phyloP scores from a whole-genome alignment of 2,329 filamentous ascomycete genomes.

The Aureobasidium sp. region DNA sequence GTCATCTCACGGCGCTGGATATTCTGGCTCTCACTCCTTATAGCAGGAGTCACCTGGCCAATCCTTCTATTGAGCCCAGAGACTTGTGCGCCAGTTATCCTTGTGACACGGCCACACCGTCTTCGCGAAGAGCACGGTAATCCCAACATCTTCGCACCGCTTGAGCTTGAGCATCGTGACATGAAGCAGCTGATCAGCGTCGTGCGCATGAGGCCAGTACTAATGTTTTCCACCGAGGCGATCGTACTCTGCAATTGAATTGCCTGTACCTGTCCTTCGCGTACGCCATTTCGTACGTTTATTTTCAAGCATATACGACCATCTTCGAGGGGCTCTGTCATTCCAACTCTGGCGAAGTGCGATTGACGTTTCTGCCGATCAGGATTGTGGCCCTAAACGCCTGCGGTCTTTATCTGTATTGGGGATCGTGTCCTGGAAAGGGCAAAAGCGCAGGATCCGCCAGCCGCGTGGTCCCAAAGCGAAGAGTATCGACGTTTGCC shows the following conservation, averaged over 20 bases:
- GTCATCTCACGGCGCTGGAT: conserved; percentile 62
- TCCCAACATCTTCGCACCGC: conserved; percentile 49
- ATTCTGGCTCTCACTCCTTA: conserved; percentile 64
- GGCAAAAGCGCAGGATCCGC: conserved; percentile 37
- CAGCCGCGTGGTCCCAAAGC: conserved; percentile 50
- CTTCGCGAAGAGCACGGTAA: conserved; percentile 51
- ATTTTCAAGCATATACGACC: conserved; percentile 64
- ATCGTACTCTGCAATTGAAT: conserved; percentile 66
- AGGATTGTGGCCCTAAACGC: conserved; percentile 55
- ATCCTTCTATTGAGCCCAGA: conserved; percentile 55
- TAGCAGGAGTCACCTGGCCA: conserved; percentile 56
- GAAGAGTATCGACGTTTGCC: conserved; percentile 66
- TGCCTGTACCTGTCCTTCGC: conserved; percentile 60
- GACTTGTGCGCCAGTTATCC: conserved; percentile 40
- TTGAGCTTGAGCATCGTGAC: conserved; percentile 55
- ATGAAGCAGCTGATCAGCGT: conserved; percentile 56
- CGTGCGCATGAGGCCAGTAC: conserved; percentile 63
- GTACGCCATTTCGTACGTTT: conserved; percentile 65
- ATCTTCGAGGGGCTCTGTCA: conserved; percentile 60
- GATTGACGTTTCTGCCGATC: conserved; percentile 63
- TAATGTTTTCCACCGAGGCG: conserved; percentile 67
- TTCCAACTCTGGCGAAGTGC: conserved; percentile 57
- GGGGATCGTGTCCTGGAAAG: conserved; percentile 54
- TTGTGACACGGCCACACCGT: conserved; percentile 46
- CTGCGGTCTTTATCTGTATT: conserved; percentile 56